phyloP scores from a whole-genome alignment of 2,329 filamentous ascomycete genomes.

The Nemania sp. region DNA sequence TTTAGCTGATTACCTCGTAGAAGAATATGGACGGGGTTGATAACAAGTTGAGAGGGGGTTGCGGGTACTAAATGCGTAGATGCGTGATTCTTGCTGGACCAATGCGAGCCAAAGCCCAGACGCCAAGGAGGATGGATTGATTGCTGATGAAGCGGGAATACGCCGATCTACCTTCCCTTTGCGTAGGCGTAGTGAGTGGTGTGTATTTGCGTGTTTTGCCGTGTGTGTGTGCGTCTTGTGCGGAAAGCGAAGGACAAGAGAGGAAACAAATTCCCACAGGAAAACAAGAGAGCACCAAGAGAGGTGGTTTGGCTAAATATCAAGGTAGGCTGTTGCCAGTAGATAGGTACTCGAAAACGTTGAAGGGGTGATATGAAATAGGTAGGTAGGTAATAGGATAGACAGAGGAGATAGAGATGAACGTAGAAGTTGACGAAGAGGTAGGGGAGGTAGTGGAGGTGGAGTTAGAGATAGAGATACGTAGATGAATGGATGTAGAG shows the following conservation, averaged over 20 bases:
- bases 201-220: constrained; percentile 19
- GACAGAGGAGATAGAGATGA: background rate
- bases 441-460: background rate
- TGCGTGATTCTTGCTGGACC: background rate
- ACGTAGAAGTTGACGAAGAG: background rate
- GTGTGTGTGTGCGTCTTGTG: constrained; percentile 20
- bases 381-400: background rate
- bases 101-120: constrained; percentile 15
- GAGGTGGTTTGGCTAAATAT: background rate
- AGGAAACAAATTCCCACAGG: constrained; percentile 14
- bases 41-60: constrained; percentile 18
- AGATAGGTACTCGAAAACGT: background rate
- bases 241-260: background rate
- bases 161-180: background rate
- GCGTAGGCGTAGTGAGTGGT: constrained; percentile 15
- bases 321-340: background rate
- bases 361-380: too few relatives aligned
- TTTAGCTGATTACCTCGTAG: background rate
- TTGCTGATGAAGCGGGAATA: background rate
- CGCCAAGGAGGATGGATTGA: constrained; percentile 21
- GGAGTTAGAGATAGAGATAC: background rate
- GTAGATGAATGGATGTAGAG: background rate
- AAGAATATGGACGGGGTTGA: background rate
- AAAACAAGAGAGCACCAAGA: constrained; percentile 22
- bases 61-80: constrained; percentile 26